A percentile compares a stretch with the other conserved stretches of the same genome.
These are phyloP conservation scores for Fusarium xylarioides DNA, from an alignment of 2,329 filamentous ascomycete genomes.

Conservation along the genomic window DNA sequence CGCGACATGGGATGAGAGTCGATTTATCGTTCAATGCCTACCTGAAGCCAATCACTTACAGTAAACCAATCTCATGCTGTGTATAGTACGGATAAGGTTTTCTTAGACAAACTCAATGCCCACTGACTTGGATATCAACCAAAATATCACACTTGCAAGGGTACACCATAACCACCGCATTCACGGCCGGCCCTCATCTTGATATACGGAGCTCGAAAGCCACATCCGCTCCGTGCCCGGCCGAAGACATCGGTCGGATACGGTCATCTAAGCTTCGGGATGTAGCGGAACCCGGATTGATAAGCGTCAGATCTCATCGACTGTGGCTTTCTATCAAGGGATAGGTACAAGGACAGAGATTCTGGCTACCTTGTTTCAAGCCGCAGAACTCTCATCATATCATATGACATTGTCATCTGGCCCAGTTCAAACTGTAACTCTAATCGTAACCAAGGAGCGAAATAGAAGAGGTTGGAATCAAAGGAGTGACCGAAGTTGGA, in stretches of 20 bases:
- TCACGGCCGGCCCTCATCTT: not conserved
- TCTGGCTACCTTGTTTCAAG: not conserved
- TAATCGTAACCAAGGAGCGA: not conserved
- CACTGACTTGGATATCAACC: not conserved
- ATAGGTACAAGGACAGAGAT: not conserved
- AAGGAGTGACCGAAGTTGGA: not conserved
- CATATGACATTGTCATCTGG: not conserved
- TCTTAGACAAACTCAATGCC: no score
- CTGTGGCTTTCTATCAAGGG: not conserved
- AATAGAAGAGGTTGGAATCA: conserved; percentile 4
- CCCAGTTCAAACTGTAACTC: not conserved
- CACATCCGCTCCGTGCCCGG: conserved; percentile 21
- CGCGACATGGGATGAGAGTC: not conserved
- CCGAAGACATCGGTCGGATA: not conserved
- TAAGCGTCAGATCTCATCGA: not conserved
- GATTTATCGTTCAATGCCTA: not conserved
- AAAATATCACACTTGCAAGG: not conserved
- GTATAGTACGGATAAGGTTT: not conserved
- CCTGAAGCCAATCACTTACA: not conserved
- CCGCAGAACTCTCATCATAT: not conserved
- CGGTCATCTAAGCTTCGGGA: conserved; percentile 2
- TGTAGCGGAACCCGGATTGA: not conserved
- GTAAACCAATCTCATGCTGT: not conserved
- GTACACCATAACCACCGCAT: not conserved
- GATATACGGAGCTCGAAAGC: not conserved